Evolutionary conservation across 139 green algal genomes (phyloP).

Genomic region (Tetradesmus lagerheimii): DNA sequence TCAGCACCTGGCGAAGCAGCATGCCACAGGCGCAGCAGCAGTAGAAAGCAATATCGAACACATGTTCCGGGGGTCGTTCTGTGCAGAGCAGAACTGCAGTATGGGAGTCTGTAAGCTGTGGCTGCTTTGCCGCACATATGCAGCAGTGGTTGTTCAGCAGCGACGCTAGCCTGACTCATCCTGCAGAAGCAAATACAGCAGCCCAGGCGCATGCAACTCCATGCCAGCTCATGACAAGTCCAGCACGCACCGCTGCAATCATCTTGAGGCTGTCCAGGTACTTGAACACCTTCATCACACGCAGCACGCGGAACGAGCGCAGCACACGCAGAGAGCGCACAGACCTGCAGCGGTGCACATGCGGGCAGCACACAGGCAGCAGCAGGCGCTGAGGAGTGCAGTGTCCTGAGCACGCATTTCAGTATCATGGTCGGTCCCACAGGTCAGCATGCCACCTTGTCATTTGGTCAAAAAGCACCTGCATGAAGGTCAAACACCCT

Average conservation of each 20-base stretch:
- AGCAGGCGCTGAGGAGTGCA: too few species aligned
- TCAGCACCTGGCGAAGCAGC: slow-evolving; percentile 63
- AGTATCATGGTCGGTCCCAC: too few species aligned
- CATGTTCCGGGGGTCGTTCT: too few species aligned
- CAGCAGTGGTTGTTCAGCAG: neutral
- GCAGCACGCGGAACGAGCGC: slow-evolving; percentile 79
- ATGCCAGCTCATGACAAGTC: neutral
- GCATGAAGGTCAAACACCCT: too few species aligned
- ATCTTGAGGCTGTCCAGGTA: slow-evolving; percentile 77
- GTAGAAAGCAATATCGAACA: too few species aligned
- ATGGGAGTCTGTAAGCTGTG: too few species aligned
- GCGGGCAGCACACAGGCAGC: neutral
- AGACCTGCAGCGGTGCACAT: slow-evolving; percentile 44
- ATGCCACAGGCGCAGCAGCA: neutral
- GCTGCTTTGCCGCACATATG: too few species aligned
- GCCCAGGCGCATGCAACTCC: neutral
- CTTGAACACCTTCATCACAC: slow-evolving; percentile 80
- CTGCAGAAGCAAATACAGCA: neutral
- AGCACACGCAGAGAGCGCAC: slow-evolving; percentile 67
- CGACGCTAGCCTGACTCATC: neutral
- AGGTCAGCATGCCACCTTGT: too few species aligned
- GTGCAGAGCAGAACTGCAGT: too few species aligned
- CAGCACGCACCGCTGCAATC: slow-evolving; percentile 68
- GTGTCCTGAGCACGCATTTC: too few species aligned
- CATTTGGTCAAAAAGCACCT: too few species aligned